Conservation (phyloP, 1,284 basidiomycete genomes). For the Rugosomyces carneus region DNA sequence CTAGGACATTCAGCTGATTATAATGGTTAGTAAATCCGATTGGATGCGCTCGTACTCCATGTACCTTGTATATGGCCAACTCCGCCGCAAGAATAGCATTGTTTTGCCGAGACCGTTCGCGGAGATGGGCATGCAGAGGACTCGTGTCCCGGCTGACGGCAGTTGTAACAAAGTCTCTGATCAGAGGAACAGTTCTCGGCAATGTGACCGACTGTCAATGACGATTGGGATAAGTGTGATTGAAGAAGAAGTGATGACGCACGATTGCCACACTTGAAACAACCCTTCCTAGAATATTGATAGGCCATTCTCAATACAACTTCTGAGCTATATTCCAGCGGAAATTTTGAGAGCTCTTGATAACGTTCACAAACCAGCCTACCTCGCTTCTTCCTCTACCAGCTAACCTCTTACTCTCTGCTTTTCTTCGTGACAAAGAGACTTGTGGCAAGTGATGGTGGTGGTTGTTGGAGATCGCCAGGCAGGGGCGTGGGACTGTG, state of each 20-base stretch:
- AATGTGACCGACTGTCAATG: slow-evolving; percentile 72
- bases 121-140: slow-evolving; percentile 83
- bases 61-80: slow-evolving; percentile 49
- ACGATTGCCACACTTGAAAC: slow-evolving; percentile 84
- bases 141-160: slow-evolving; percentile 86
- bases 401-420: slow-evolving; percentile 39
- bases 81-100: slow-evolving; percentile 42
- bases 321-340: slow-evolving; percentile 20
- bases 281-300: slow-evolving; percentile 77
- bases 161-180: slow-evolving; percentile 88
- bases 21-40: slow-evolving; percentile 3
- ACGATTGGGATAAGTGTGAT: slow-evolving; percentile 14
- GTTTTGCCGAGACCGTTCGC: slow-evolving; percentile 65
- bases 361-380: slow-evolving; percentile 7
- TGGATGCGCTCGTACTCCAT: slow-evolving; percentile 1
- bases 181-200: slow-evolving; percentile 86
- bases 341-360: slow-evolving; percentile 3
- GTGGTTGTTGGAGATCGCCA: slow-evolving; percentile 15
- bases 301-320: slow-evolving; percentile 55
- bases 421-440: slow-evolving; percentile 39
- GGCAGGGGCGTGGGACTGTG: slow-evolving; percentile 3
- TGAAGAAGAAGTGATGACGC: slow-evolving; percentile 29
- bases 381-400: slow-evolving; percentile 46
- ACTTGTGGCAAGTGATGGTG: slow-evolving; percentile 28
- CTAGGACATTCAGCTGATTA: slow-evolving; percentile 75